These are phyloP conservation scores for Saccharomyces hybrid DNA, from an alignment of 1,139 yeast species.

Conservation along the genomic window DNA sequence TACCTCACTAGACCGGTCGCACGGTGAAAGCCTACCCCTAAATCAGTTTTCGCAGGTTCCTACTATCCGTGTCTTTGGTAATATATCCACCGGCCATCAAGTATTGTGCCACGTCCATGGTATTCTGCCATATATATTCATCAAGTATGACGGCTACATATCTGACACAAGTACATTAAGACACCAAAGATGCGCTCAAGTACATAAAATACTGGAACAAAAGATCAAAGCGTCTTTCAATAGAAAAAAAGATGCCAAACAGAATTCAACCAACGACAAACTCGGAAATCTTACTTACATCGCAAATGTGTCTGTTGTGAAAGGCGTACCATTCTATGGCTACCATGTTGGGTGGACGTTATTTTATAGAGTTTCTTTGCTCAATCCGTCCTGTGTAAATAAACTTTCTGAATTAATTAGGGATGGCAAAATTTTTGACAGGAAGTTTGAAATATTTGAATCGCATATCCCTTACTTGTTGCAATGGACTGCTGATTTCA, in stretches of 20 bases:
- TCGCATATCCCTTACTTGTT: constrained; percentile 70
- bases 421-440: constrained; percentile 36
- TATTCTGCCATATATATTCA: constrained; percentile 69
- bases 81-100: constrained; percentile 47
- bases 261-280: background rate
- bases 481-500: constrained; percentile 78
- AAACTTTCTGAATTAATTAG: constrained; percentile 56
- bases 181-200: constrained; percentile 24
- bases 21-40: constrained; percentile 26
- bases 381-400: constrained; percentile 54
- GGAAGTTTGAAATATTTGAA: constrained; percentile 48
- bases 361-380: constrained; percentile 59
- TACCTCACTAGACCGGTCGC: constrained; percentile 35
- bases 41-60: constrained; percentile 52
- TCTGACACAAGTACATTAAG: constrained; percentile 23
- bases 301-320: constrained; percentile 61
- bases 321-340: constrained; percentile 80
- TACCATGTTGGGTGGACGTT: constrained; percentile 56
- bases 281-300: constrained; percentile 38
- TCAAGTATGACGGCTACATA: constrained; percentile 44
- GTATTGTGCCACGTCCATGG: constrained; percentile 74
- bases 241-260: constrained; percentile 6
- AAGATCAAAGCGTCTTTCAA: constrained; percentile 13
- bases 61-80: constrained; percentile 69
- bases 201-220: constrained; percentile 27